These are phyloP conservation scores for Eucalyptus caleyi DNA, from an alignment of 345 rosid genomes.

Conservation along the genomic window DNA sequence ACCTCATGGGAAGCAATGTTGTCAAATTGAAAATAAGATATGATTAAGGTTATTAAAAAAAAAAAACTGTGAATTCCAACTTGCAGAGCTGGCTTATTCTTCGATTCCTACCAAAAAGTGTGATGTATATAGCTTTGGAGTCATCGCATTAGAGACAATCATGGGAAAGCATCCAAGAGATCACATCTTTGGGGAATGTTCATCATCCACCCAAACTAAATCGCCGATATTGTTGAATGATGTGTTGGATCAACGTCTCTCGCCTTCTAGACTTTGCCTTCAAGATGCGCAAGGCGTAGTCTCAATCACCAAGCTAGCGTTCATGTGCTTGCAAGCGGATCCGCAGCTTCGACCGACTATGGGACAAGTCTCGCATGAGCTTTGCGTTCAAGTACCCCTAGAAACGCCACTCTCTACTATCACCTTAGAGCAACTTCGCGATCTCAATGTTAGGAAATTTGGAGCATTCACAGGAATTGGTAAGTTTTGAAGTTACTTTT, in stretches of 20 bases:
- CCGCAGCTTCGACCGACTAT: neutral
- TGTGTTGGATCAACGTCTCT: neutral
- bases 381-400: neutral
- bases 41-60: neutral
- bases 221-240: neutral
- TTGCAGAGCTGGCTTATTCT: neutral
- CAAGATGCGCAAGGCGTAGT: neutral
- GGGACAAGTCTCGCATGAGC: neutral
- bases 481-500: neutral
- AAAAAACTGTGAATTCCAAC: neutral
- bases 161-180: too few species aligned
- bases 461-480: neutral
- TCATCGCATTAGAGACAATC: too few species aligned
- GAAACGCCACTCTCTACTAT: neutral
- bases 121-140: too few species aligned
- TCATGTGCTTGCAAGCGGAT: neutral
- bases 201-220: too few species aligned
- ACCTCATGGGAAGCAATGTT: neutral
- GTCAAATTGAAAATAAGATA: accelerated
- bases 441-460: neutral
- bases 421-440: neutral
- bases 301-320: neutral
- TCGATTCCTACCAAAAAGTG: too few species aligned
- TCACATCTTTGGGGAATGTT: too few species aligned
- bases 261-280: neutral